A percentile compares a stretch with the other conserved stretches of the same genome.
Evolutionary conservation across 176 grass and related monocot species (phyloP).

Genomic region (Lolium rigidum): DNA sequence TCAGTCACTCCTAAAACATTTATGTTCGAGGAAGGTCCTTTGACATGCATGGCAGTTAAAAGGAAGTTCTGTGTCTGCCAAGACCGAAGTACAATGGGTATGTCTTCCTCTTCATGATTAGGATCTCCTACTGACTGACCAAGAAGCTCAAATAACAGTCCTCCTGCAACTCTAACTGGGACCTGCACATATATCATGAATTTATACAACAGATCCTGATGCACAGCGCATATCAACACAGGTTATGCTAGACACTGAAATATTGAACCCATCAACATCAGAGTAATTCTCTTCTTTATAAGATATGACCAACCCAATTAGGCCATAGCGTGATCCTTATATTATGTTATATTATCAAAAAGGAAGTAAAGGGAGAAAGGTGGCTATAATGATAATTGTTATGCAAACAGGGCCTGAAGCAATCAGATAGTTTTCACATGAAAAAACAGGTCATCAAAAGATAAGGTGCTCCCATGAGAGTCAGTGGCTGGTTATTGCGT

Average conservation of each 20-base stretch:
- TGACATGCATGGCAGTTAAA: slow-evolving; percentile 88
- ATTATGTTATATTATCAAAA: background rate
- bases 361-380: background rate
- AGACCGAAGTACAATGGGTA: slow-evolving; percentile 88
- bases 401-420: background rate
- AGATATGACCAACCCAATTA: background rate
- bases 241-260: slow-evolving; percentile 2
- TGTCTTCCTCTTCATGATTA: slow-evolving; percentile 82
- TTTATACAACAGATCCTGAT: slow-evolving; percentile 51
- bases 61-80: slow-evolving; percentile 97
- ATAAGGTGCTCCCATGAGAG: background rate
- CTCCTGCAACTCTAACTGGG: slow-evolving; percentile 93
- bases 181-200: slow-evolving; percentile 74
- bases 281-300: background rate
- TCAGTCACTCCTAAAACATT: slow-evolving; percentile 99
- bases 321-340: slow-evolving; percentile 10
- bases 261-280: slow-evolving; percentile 7
- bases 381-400: background rate
- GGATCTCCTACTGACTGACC: slow-evolving; percentile 94
- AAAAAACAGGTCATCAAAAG: background rate
- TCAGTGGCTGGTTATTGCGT: background rate
- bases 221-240: slow-evolving; percentile 29
- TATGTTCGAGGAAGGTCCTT: slow-evolving; percentile 74
- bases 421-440: slow-evolving; percentile 18
- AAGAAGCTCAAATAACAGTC: slow-evolving; percentile 95